Base-by-base conservation (phyloP, 2,329 filamentous ascomycete species). In the Plectosphaerella plurivora region DNA sequence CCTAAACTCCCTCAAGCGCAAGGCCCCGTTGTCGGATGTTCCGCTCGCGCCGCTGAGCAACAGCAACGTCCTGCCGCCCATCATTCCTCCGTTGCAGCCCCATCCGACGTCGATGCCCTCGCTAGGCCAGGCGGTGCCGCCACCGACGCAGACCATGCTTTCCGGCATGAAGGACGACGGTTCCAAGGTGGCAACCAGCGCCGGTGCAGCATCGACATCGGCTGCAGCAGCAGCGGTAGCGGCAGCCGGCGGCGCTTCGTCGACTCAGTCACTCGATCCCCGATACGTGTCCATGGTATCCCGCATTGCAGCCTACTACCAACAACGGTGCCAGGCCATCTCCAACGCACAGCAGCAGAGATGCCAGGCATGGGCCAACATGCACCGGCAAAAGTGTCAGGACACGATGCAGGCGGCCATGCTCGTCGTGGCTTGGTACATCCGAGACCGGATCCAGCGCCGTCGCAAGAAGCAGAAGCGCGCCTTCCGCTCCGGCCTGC, bases 371-470 rank as follows among this genome's bases (percentile, higher is more conserved):
- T 77, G 74, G 74, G 74, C 73, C 51, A 70, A 63, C 56, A 65
- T 71, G 60, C 73, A 77, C 60, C 68, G 72, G 42, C 71, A 75
- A 57, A 72, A 73, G 59, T 74, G 71, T 57, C 73, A 75, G 61
- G 74, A 76, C 55, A 73, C 73, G 67, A 74, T 71, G 65, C 73
- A 75, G 57, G 74, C 74, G 1, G 72, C 74, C 53, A 76, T 76
- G 70, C 61, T 77, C 20, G 71, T 77, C 4, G 73, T 77, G 33
- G 74, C 74, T 12, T 77, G 74, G 74, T 76, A 77, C 57, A 70
- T 76, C 44, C 70, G 74, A 44, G 74, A 77, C 57, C 71, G 73
- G 33, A 74, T 77, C 57, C 65, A 69, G 53, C 68, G 74, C 33
- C 66, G 73, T 25, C 67, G 73, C 44, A 66, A 65, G 57, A 63